These are phyloP conservation scores for Blumeria hordei DNA, from an alignment of 2,329 filamentous ascomycete genomes.

Conservation along the genomic window DNA sequence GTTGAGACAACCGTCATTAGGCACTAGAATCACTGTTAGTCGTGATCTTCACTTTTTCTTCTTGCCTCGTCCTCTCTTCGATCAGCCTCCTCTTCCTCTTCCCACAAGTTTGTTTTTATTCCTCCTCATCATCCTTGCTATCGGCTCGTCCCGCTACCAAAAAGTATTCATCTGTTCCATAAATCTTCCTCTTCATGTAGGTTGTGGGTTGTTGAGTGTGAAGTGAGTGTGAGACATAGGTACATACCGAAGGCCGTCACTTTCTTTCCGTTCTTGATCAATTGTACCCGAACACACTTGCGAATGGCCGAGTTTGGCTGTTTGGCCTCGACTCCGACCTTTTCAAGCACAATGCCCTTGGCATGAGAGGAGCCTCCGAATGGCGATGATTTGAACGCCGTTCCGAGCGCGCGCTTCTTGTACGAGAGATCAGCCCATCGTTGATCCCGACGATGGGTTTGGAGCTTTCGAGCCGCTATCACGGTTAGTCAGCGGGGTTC, in stretches of 20 bases:
- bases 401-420: slow-evolving; percentile 99
- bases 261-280: slow-evolving; percentile 99
- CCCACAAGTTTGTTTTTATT: not conserved
- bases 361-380: slow-evolving; percentile 99
- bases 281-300: slow-evolving; percentile 98
- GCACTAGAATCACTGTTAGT: slow-evolving; percentile 34
- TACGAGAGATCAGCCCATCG: slow-evolving; percentile 95
- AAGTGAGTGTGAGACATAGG: not conserved
- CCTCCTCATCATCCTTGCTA: not conserved
- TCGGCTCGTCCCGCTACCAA: too few relatives aligned
- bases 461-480: slow-evolving; percentile 97
- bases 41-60: slow-evolving; percentile 6
- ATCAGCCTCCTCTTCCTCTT: not conserved
- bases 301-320: slow-evolving; percentile 99
- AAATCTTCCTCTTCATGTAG: not conserved
- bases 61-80: not conserved
- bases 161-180: too few relatives aligned
- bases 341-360: slow-evolving; percentile 99
- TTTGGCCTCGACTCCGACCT: slow-evolving; percentile 99
- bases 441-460: slow-evolving; percentile 90
- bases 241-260: slow-evolving; percentile 99
- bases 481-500: slow-evolving; percentile 5
- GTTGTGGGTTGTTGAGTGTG: not conserved
- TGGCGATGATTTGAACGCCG: slow-evolving; percentile 97
- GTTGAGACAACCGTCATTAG: slow-evolving; percentile 99